These are phyloP conservation scores for Pichia gijzeniarum DNA, from an alignment of 805 yeast genomes.

Conservation along the genomic window DNA sequence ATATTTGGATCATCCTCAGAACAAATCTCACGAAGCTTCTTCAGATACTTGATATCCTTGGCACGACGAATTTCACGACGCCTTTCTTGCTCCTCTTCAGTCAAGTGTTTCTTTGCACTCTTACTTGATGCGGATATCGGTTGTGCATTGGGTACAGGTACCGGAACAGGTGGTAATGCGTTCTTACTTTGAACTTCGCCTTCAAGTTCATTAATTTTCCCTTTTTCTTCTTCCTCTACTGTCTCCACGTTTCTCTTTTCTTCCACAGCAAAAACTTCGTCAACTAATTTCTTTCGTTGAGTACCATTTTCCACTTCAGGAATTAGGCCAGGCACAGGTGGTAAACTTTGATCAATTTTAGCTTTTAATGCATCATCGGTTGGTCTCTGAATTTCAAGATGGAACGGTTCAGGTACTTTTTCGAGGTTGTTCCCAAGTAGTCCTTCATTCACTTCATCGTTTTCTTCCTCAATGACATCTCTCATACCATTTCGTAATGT, in stretches of 20 bases:
- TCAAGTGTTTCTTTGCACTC: slow-evolving; percentile 28
- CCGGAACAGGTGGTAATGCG: background rate
- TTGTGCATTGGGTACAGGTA: slow-evolving; percentile 11
- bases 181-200: background rate
- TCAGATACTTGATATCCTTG: slow-evolving; percentile 64
- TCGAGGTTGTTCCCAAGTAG: background rate
- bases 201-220: background rate
- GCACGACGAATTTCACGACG: slow-evolving; percentile 75
- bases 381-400: background rate
- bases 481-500: background rate
- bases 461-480: slow-evolving; percentile 5
- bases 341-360: slow-evolving; percentile 7
- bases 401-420: too few species aligned
- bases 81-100: slow-evolving; percentile 55
- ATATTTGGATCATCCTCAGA: slow-evolving; percentile 78
- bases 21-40: slow-evolving; percentile 69
- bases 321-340: slow-evolving; percentile 7
- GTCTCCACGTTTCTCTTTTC: background rate
- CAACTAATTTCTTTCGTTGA: background rate
- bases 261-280: background rate
- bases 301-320: background rate
- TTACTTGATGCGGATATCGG: slow-evolving; percentile 5
- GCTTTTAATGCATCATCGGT: background rate
- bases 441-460: slow-evolving; percentile 5
- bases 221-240: too few species aligned